Conservation (phyloP, 2,329 filamentous ascomycete genomes). For the Aspergillus ruber region DNA sequence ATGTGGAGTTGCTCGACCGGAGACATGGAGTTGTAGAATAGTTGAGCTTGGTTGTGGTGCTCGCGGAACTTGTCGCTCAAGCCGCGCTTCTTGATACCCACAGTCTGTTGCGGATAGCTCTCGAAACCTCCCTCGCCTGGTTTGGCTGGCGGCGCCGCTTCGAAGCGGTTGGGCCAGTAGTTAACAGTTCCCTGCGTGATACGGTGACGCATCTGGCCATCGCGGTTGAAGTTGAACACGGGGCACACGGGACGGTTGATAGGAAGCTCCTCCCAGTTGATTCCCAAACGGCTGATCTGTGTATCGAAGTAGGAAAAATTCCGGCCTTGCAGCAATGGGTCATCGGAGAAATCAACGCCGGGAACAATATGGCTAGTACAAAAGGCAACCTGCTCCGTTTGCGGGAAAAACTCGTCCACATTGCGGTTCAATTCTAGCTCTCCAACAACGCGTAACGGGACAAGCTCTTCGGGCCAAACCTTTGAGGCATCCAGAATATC, state of each 20-base stretch:
- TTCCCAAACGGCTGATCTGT: conserved; percentile 62
- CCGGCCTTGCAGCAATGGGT: conserved; percentile 66
- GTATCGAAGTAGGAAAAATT: conserved; percentile 56
- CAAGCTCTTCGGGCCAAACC: conserved; percentile 71
- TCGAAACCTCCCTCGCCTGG: conserved; percentile 60
- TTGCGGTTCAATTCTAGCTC: conserved; percentile 74
- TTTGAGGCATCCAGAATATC: conserved; percentile 83
- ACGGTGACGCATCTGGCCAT: conserved; percentile 65
- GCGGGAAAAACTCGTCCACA: conserved; percentile 72
- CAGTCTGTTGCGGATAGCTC: conserved; percentile 60
- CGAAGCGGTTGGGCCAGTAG: conserved; percentile 72
- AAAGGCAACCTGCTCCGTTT: conserved; percentile 79
- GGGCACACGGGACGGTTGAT: conserved; percentile 71
- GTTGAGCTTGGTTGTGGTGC: conserved; percentile 69
- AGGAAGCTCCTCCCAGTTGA: conserved; percentile 71
- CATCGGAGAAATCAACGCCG: conserved; percentile 70
- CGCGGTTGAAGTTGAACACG: conserved; percentile 70
- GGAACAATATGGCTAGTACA: conserved; percentile 74
- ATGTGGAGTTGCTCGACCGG: conserved; percentile 33
- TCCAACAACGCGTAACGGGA: conserved; percentile 71
- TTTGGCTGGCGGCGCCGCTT: conserved; percentile 56
- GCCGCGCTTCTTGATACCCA: conserved; percentile 61
- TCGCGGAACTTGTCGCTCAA: conserved; percentile 69
- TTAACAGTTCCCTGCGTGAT: conserved; percentile 69
- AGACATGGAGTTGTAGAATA: conserved; percentile 72